Evolutionary conservation across 257 asterid genomes (phyloP).

Genomic region (Rhazya stricta): DNA sequence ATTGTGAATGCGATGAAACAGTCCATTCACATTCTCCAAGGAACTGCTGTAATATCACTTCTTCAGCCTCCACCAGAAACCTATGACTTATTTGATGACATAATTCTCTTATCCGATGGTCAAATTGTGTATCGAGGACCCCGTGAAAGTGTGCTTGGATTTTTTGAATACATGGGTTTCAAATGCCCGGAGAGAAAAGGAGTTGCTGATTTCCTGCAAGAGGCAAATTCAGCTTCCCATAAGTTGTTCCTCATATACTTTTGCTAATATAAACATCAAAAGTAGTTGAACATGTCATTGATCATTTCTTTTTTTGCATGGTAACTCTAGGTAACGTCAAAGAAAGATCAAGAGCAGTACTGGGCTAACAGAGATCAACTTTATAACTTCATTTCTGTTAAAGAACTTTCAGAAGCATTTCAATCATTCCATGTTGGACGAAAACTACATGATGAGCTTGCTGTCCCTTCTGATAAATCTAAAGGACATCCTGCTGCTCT

Average conservation of each 20-base stretch:
- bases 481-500: constrained; percentile 71
- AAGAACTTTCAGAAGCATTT: constrained; percentile 67
- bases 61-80: constrained; percentile 93
- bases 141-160: constrained; percentile 58
- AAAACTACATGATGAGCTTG: constrained; percentile 61
- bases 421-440: constrained; percentile 68
- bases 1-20: constrained; percentile 75
- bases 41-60: constrained; percentile 72
- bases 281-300: not conserved
- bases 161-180: constrained; percentile 69
- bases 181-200: constrained; percentile 84
- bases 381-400: constrained; percentile 45
- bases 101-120: constrained; percentile 71
- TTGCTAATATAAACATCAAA: not conserved
- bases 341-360: constrained; percentile 83
- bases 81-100: constrained; percentile 67
- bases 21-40: constrained; percentile 66
- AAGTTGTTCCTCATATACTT: not conserved
- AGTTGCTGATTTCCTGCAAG: constrained; percentile 83
- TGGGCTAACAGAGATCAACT: constrained; percentile 57
- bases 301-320: constrained; percentile 2
- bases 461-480: constrained; percentile 55
- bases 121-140: constrained; percentile 81
- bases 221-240: constrained; percentile 35
- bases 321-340: constrained; percentile 63